These are phyloP conservation scores for Lentinula guzmanii DNA, from an alignment of 768 basidiomycete genomes.

Conservation along the genomic window DNA sequence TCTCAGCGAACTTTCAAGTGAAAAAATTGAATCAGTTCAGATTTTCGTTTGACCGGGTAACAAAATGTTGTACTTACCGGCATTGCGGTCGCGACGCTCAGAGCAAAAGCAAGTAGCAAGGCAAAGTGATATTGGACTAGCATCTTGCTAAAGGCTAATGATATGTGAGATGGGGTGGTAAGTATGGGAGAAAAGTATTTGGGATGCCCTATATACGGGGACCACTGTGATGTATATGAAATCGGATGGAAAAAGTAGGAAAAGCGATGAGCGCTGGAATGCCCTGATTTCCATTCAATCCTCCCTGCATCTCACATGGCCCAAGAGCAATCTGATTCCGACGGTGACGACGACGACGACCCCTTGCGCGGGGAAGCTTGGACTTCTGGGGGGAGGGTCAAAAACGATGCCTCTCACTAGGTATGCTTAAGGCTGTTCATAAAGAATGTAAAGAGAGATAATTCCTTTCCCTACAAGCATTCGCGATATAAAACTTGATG, in stretches of 20 bases:
- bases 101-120: conserved; percentile 26
- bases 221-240: neutral
- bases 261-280: neutral
- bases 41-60: neutral
- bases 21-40: neutral
- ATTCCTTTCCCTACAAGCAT: too few species aligned
- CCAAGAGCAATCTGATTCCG: neutral
- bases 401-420: too few species aligned
- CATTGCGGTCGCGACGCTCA: conserved; percentile 26
- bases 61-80: conserved; percentile 24
- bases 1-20: neutral
- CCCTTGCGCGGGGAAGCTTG: too few species aligned
- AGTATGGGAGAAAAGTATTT: neutral
- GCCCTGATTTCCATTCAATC: neutral
- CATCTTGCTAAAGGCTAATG: conserved; percentile 16
- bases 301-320: neutral
- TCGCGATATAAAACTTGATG: too few species aligned
- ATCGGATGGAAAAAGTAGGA: neutral
- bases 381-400: too few species aligned
- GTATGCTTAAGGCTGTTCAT: too few species aligned
- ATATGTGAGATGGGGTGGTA: neutral
- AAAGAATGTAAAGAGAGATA: too few species aligned
- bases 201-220: neutral
- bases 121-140: conserved; percentile 26
- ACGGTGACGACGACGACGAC: neutral